These are phyloP conservation scores for Ophiosphaerella korrae DNA, from an alignment of 2,329 filamentous ascomycete genomes.

Conservation along the genomic window DNA sequence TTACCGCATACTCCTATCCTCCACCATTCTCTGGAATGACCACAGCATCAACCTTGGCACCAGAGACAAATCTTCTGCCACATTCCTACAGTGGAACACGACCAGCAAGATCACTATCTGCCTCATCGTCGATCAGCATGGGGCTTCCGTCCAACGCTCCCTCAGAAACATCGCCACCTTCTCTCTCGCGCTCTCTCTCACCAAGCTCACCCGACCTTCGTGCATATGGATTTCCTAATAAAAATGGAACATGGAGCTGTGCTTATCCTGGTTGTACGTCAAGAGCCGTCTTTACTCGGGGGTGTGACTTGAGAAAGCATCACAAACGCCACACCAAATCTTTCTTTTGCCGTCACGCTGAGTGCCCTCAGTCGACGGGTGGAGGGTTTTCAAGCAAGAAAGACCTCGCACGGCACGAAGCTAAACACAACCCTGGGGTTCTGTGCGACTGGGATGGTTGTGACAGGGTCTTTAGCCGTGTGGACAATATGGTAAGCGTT, in stretches of 20 bases:
- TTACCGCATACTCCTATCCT: conserved; percentile 40
- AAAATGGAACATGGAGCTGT: conserved; percentile 62
- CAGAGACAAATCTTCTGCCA: conserved; percentile 31
- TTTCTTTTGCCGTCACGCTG: conserved; percentile 64
- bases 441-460: conserved; percentile 64
- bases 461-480: conserved; percentile 62
- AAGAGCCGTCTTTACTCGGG: conserved; percentile 61
- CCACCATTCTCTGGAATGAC: conserved; percentile 36
- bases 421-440: conserved; percentile 66
- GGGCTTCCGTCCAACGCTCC: conserved; percentile 32
- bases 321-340: conserved; percentile 67
- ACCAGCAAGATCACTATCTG: conserved; percentile 43
- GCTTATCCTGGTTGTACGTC: conserved; percentile 65
- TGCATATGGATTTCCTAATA: conserved; percentile 51
- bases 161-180: conserved; percentile 37
- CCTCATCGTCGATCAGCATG: conserved; percentile 35
- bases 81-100: conserved; percentile 28
- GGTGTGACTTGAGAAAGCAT: conserved; percentile 67
- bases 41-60: conserved; percentile 27
- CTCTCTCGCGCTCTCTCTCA: conserved; percentile 46
- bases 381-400: conserved; percentile 68
- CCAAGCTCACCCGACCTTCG: conserved; percentile 48
- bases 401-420: conserved; percentile 65
- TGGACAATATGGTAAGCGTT: conserved; percentile 64
- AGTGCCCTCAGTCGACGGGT: conserved; percentile 61